These are phyloP conservation scores for Sclerotiophoma versabilis DNA, from an alignment of 2,329 filamentous ascomycete species.

Conservation along the genomic window DNA sequence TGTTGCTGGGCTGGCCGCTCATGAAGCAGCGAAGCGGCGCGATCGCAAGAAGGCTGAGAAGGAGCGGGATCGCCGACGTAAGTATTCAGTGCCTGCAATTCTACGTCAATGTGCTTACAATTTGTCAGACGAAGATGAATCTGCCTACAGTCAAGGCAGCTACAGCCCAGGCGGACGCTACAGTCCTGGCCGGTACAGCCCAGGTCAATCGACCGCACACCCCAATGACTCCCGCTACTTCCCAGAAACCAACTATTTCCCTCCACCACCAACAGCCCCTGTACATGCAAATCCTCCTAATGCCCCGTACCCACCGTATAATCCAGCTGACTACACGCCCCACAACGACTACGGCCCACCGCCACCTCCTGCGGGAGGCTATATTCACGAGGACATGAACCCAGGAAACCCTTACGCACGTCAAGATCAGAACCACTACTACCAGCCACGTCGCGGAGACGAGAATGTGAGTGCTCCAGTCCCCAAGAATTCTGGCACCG, in stretches of 20 bases:
- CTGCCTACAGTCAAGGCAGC: constrained; percentile 44
- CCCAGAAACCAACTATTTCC: constrained; percentile 57
- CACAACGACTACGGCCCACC: constrained; percentile 30
- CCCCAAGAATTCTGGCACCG: constrained; percentile 36
- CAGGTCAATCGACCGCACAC: constrained; percentile 44
- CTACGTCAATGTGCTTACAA: constrained; percentile 27
- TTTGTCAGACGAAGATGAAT: constrained; percentile 43
- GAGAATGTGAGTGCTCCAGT: constrained; percentile 60
- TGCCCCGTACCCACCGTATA: constrained; percentile 41
- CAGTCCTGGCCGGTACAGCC: constrained; percentile 30
- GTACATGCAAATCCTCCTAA: constrained; percentile 36
- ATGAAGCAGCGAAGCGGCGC: constrained; percentile 63
- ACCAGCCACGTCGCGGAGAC: constrained; percentile 48
- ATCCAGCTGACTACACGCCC: constrained; percentile 56
- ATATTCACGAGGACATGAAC: constrained; percentile 39
- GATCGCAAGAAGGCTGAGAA: constrained; percentile 64
- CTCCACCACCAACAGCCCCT: constrained; percentile 53
- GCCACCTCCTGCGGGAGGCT: constrained; percentile 35
- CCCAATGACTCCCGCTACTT: constrained; percentile 50
- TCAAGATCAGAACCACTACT: constrained; percentile 38
- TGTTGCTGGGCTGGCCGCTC: constrained; percentile 63
- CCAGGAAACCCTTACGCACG: constrained; percentile 39
- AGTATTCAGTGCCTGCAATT: constrained; percentile 39
- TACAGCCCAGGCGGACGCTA: constrained; percentile 34
- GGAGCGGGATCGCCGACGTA: constrained; percentile 59